These are phyloP conservation scores for Ogataea pilisensis DNA, from an alignment of 805 yeast genomes.

Conservation along the genomic window DNA sequence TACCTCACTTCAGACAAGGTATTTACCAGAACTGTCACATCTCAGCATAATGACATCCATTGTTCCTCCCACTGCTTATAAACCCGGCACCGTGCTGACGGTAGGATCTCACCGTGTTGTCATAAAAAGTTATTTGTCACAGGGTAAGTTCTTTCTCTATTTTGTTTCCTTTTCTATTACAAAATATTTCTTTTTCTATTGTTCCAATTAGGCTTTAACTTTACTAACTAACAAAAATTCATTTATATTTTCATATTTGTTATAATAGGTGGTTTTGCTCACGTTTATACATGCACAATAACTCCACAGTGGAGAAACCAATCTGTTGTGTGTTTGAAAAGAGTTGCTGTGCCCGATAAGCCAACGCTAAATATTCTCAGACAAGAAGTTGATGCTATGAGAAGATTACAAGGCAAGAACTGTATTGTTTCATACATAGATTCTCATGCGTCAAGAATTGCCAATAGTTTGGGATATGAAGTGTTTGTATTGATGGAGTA, in stretches of 20 bases:
- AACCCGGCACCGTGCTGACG: slow-evolving; percentile 71
- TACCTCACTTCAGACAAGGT: no score
- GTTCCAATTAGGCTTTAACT: no score
- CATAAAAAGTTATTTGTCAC: slow-evolving; percentile 68
- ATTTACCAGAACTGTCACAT: no score
- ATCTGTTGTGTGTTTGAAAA: slow-evolving; percentile 73
- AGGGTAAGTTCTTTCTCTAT: slow-evolving; percentile 42
- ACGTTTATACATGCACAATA: slow-evolving; percentile 77
- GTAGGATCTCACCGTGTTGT: slow-evolving; percentile 81
- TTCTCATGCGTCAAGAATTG: slow-evolving; percentile 83
- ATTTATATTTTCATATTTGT: neutral
- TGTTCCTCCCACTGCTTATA: slow-evolving; percentile 54
- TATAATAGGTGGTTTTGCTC: slow-evolving; percentile 77
- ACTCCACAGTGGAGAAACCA: slow-evolving; percentile 55
- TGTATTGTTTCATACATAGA: slow-evolving; percentile 89
- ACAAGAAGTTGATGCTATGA: slow-evolving; percentile 98
- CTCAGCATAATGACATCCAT: slow-evolving; percentile 18
- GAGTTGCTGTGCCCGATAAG: slow-evolving; percentile 95
- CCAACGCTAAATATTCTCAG: slow-evolving; percentile 73
- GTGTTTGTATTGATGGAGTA: slow-evolving; percentile 79
- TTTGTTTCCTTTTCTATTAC: neutral
- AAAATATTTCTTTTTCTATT: no score
- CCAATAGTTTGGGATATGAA: slow-evolving; percentile 55
- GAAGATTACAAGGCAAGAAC: slow-evolving; percentile 70
- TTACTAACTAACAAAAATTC: slow-evolving; percentile 10